These are phyloP conservation scores for Cornus suecica DNA, from an alignment of 148 eudicot species.

Conservation along the genomic window DNA sequence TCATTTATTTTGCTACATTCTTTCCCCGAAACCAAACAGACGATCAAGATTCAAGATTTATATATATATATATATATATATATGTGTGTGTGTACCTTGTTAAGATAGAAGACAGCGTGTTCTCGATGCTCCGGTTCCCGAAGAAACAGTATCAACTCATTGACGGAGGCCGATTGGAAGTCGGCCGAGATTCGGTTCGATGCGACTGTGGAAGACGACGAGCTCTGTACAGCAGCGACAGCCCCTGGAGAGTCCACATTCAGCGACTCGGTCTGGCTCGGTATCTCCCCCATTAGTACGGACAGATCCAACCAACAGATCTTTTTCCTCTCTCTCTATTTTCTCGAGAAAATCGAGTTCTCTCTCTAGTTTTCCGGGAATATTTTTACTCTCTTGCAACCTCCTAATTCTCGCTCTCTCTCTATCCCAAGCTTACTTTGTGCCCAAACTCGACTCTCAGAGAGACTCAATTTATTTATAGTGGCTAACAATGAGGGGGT, in stretches of 20 bases:
- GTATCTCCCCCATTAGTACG: background rate
- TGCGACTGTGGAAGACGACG: background rate
- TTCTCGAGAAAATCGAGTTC: background rate
- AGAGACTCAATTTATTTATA: no score
- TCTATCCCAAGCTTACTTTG: background rate
- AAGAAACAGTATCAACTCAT: background rate
- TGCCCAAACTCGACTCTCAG: background rate
- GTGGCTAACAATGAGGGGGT: background rate
- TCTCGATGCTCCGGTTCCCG: background rate
- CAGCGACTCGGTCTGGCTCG: background rate
- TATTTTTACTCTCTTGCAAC: no score
- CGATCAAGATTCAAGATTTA: background rate
- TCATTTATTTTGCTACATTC: background rate
- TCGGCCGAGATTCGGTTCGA: background rate
- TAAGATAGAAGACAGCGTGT: background rate
- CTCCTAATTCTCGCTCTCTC: background rate
- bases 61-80: no score
- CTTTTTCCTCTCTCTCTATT: background rate
- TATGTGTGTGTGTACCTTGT: conserved; percentile 3
- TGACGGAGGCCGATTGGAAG: background rate
- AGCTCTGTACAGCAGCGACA: background rate
- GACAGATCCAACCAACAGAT: background rate
- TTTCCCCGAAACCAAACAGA: conserved; percentile 4
- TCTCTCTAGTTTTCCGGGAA: background rate
- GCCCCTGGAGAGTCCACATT: background rate